A percentile compares a stretch with the other conserved stretches of the same genome.
These are phyloP conservation scores for Priceomyces medius DNA, from an alignment of 805 yeast genomes.

Conservation along the genomic window DNA sequence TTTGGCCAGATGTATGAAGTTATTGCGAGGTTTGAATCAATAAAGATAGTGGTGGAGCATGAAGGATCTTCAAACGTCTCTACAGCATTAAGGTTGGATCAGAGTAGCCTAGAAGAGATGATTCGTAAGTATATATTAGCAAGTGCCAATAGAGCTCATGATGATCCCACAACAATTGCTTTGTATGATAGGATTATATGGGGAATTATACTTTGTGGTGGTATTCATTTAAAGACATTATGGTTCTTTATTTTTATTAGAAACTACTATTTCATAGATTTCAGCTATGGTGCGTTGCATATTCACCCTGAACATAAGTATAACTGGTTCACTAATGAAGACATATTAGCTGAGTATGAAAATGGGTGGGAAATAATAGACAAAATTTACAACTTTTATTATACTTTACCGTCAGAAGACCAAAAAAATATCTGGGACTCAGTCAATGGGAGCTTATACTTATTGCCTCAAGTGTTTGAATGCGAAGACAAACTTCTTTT, in stretches of 20 bases:
- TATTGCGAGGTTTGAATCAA: constrained; percentile 12
- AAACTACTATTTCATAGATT: constrained; percentile 22
- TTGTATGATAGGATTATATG: constrained; percentile 41
- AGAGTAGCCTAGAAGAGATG: constrained; percentile 28
- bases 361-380: constrained; percentile 18
- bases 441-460: constrained; percentile 10
- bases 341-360: constrained; percentile 11
- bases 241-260: constrained; percentile 43
- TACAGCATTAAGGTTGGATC: constrained; percentile 10
- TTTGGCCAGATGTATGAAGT: constrained; percentile 23
- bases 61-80: constrained; percentile 6
- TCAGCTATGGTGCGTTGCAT: constrained; percentile 23
- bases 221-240: constrained; percentile 38
- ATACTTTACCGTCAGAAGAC: constrained; percentile 8
- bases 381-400: constrained; percentile 11
- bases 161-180: constrained; percentile 34
- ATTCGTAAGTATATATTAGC: constrained; percentile 39
- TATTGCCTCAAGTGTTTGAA: constrained; percentile 23
- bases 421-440: constrained; percentile 15
- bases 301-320: constrained; percentile 30
- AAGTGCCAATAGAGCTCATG: constrained; percentile 25
- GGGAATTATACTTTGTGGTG: constrained; percentile 46
- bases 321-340: constrained; percentile 12
- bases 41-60: constrained; percentile 8
- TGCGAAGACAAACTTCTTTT: constrained; percentile 14